Conservation (phyloP, 208 protist genomes). For the Trypanosomatidae sp. region DNA sequence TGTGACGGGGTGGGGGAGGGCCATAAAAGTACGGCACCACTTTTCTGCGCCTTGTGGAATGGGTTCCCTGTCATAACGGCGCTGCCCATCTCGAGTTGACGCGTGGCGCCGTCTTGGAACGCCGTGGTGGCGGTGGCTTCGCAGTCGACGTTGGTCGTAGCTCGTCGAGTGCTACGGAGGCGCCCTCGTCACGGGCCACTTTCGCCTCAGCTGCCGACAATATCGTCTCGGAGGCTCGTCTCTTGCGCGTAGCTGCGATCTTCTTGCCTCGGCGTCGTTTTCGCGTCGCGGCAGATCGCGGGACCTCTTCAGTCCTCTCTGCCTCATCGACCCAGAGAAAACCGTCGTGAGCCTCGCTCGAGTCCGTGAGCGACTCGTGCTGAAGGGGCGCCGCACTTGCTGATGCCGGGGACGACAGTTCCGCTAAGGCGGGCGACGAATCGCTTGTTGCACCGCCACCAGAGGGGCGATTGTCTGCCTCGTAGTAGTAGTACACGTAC, state of each 20-base stretch:
- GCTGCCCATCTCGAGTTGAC: not conserved
- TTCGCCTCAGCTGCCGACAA: not conserved
- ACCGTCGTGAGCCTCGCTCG: not conserved
- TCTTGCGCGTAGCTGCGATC: conserved; percentile 9
- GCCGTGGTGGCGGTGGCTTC: not conserved
- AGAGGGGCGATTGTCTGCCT: conserved; percentile 1
- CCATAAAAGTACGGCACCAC: not conserved
- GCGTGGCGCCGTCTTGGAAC: not conserved
- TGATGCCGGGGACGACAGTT: not conserved
- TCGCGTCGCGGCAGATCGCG: not conserved
- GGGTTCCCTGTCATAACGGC: not conserved
- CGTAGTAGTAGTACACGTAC: conserved; percentile 51
- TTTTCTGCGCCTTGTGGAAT: not conserved
- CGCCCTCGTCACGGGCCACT: not conserved
- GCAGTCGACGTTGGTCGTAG: not conserved
- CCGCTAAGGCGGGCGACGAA: not conserved
- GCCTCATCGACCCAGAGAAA: conserved; percentile 13
- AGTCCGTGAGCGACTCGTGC: not conserved
- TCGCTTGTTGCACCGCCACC: not conserved
- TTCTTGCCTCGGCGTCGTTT: not conserved
- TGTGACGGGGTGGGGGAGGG: not conserved
- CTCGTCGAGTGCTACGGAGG: not conserved
- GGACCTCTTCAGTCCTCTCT: not conserved
- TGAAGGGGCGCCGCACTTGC: not conserved
- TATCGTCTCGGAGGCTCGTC: not conserved